A percentile compares a stretch with the other conserved stretches of the same genome.
Evolutionary conservation across 805 yeast genomes (phyloP).

Genomic region (Starmera caribaea): DNA sequence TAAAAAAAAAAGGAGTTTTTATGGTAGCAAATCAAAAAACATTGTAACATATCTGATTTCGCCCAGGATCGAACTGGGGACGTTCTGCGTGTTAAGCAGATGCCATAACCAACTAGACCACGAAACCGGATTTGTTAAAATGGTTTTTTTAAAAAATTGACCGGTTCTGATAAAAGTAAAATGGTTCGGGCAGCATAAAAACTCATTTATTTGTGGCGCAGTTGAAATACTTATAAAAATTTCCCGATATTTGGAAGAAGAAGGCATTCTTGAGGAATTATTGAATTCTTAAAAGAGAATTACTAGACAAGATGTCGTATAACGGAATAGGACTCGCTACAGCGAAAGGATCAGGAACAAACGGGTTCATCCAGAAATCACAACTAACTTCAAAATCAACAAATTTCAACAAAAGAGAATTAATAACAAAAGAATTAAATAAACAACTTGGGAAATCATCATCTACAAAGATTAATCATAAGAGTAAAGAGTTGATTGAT

Average conservation of each 20-base stretch:
- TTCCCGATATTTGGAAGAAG: too few species aligned
- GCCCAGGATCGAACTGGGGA: constrained; percentile 99
- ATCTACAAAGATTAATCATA: constrained; percentile 3
- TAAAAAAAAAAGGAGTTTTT: too few species aligned
- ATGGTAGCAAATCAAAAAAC: too few species aligned
- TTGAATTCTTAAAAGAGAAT: too few species aligned
- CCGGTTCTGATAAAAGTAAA: too few species aligned
- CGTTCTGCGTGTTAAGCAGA: constrained; percentile 99
- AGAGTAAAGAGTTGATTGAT: constrained; percentile 11
- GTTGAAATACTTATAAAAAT: too few species aligned
- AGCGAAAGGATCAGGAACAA: constrained; percentile 54
- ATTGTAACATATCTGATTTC: constrained; percentile 82
- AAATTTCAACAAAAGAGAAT: constrained; percentile 23
- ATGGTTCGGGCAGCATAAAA: too few species aligned
- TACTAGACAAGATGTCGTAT: constrained; percentile 44
- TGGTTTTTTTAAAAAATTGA: too few species aligned
- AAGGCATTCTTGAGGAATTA: too few species aligned
- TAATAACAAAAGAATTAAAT: constrained; percentile 21
- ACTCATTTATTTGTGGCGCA: too few species aligned
- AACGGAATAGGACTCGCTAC: constrained; percentile 49
- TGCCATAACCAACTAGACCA: constrained; percentile 99
- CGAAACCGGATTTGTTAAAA: constrained; percentile 44
- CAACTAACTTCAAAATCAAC: constrained; percentile 13
- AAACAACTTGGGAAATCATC: constrained; percentile 4
- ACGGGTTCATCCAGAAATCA: constrained; percentile 45